Conservation (phyloP, 2,329 filamentous ascomycete genomes). For the Basipetospora chlamydospora region DNA sequence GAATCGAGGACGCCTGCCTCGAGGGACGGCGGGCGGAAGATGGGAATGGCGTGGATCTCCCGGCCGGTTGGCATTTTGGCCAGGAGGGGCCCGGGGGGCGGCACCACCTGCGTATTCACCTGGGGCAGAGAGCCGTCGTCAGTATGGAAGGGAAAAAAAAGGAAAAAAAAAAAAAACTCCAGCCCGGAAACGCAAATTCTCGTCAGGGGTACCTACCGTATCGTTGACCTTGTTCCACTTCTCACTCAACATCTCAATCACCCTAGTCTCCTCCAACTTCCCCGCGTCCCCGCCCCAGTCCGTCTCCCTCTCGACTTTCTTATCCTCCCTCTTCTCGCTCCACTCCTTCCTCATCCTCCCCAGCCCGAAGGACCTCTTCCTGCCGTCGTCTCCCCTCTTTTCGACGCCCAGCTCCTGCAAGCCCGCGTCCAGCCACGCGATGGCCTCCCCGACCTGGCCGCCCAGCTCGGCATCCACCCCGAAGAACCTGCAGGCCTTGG, state of each 20-base stretch:
- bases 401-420: conserved; percentile 59
- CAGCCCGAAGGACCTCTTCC: conserved; percentile 41
- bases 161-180: not conserved
- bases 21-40: conserved; percentile 51
- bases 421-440: conserved; percentile 75
- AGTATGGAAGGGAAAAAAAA: not conserved
- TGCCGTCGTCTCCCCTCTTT: conserved; percentile 19
- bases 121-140: conserved; percentile 17
- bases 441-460: conserved; percentile 67
- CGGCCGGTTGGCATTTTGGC: conserved; percentile 75
- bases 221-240: conserved; percentile 94
- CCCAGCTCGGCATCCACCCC: conserved; percentile 77
- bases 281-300: conserved; percentile 76
- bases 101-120: conserved; percentile 69
- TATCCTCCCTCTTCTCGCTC: conserved; percentile 65
- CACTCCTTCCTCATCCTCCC: conserved; percentile 58
- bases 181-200: not conserved
- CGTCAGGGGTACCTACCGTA: conserved; percentile 42
- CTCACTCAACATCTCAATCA: conserved; percentile 71
- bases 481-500: conserved; percentile 79
- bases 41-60: conserved; percentile 63
- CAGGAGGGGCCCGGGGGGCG: conserved; percentile 55
- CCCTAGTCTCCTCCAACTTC: conserved; percentile 66
- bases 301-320: conserved; percentile 56
- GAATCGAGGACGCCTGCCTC: conserved; percentile 49